phyloP scores from a whole-genome alignment of 176 grass and related monocot species.

The Avena atlantica region DNA sequence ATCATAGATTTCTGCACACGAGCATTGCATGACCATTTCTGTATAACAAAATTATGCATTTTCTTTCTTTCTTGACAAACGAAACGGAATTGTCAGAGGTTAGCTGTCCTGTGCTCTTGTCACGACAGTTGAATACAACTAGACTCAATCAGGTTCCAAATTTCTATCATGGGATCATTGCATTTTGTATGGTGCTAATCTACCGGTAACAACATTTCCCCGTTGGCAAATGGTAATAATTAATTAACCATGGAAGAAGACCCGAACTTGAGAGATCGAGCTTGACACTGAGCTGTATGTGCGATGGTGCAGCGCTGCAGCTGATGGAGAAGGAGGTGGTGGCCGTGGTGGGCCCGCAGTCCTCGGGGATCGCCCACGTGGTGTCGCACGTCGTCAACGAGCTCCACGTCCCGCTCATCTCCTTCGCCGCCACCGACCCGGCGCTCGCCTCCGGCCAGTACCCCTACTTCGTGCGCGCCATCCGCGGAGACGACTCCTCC shows the following conservation, averaged over 20 bases:
- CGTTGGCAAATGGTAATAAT: not conserved
- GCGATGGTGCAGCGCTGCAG: slow-evolving; percentile 53
- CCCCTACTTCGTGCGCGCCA: slow-evolving; percentile 73
- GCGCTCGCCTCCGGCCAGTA: slow-evolving; percentile 72
- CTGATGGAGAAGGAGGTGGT: slow-evolving; percentile 70
- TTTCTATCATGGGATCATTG: no score
- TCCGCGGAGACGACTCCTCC: slow-evolving; percentile 55
- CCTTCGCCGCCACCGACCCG: slow-evolving; percentile 88
- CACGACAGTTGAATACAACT: not conserved
- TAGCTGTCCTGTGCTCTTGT: not conserved
- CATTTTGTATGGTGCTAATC: no score
- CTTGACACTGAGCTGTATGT: not conserved
- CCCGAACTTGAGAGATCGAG: not conserved
- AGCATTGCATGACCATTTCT: slow-evolving; percentile 4
- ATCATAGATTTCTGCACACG: slow-evolving; percentile 2
- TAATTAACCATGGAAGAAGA: not conserved
- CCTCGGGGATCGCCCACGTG: slow-evolving; percentile 71
- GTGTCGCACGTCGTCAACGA: slow-evolving; percentile 70
- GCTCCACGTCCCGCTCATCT: slow-evolving; percentile 75
- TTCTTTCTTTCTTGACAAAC: not conserved
- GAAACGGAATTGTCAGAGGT: not conserved
- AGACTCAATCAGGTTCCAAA: not conserved
- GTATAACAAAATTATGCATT: no score
- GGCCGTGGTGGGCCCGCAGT: slow-evolving; percentile 80
- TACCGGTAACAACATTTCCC: not conserved